Conservation (phyloP, 768 basidiomycete species). For the Asterophora parasitica region DNA sequence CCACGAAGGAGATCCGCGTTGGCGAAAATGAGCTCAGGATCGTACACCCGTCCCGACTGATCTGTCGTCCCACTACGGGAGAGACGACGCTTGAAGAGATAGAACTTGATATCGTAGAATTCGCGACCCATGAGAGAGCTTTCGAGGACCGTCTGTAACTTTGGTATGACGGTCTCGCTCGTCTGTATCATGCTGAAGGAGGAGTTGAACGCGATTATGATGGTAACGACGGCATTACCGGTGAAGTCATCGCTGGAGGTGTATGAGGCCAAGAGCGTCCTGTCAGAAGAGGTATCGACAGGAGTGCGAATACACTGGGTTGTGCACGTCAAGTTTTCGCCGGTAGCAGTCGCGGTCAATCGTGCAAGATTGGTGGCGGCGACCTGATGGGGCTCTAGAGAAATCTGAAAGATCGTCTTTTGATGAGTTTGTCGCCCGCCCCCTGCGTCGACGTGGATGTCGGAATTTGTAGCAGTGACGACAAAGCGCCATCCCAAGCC, state of each 20-base stretch:
- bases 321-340: neutral
- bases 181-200: neutral
- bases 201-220: conserved; percentile 4
- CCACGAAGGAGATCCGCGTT: conserved; percentile 15
- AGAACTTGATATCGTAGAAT: conserved; percentile 18
- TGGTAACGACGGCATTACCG: neutral
- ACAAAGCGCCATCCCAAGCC: conserved; percentile 12
- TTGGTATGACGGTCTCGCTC: neutral
- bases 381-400: conserved; percentile 4
- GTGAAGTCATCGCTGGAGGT: conserved; percentile 1
- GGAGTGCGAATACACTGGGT: neutral
- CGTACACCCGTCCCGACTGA: conserved; percentile 4
- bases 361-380: neutral
- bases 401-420: conserved; percentile 5
- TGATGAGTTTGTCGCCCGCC: neutral
- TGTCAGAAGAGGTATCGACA: neutral
- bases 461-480: neutral
- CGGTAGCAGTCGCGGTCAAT: neutral
- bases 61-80: neutral
- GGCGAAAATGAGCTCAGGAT: conserved; percentile 16
- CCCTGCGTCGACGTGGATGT: neutral
- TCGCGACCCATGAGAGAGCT: conserved; percentile 13
- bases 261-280: neutral
- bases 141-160: conserved; percentile 11
- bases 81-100: conserved; percentile 16